Percentiles rank a stretch among this genome's conserved stretches.
These are phyloP conservation scores for Citrus inodora DNA, from an alignment of 345 rosid species.

Conservation along the genomic window DNA sequence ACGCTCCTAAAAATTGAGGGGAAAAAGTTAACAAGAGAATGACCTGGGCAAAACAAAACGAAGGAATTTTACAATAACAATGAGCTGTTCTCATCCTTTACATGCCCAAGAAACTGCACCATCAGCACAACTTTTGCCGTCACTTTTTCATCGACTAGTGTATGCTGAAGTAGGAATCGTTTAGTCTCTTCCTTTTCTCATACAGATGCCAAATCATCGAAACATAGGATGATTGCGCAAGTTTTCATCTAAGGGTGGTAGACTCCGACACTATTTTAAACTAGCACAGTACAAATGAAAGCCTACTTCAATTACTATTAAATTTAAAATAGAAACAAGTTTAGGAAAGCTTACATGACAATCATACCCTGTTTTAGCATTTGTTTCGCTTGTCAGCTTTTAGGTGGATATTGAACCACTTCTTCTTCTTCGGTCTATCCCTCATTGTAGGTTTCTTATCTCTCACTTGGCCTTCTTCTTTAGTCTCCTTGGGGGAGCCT, in stretches of 20 bases:
- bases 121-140: constrained; percentile 1
- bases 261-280: constrained; percentile 3
- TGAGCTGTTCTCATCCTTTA: constrained; percentile 20
- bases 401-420: constrained; percentile 78
- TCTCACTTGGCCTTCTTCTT: constrained; percentile 55
- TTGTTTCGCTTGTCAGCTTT: constrained; percentile 92
- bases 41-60: background rate
- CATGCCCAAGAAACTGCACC: constrained; percentile 13
- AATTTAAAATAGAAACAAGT: background rate
- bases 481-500: constrained; percentile 54
- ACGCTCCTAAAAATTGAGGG: constrained; percentile 11
- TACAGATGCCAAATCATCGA: constrained; percentile 8
- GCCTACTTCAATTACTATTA: background rate
- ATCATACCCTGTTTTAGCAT: constrained; percentile 46
- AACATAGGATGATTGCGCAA: constrained; percentile 6
- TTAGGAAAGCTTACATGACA: background rate
- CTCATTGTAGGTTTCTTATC: constrained; percentile 53
- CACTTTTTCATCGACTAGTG: constrained; percentile 1
- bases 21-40: constrained; percentile 15
- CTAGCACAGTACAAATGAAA: background rate
- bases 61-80: constrained; percentile 32
- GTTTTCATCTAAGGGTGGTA: background rate
- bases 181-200: constrained; percentile 1
- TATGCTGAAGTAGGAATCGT: background rate
- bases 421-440: constrained; percentile 73